phyloP scores from a whole-genome alignment of 371 early-diverging fungal genomes.

The Lichtheimia corymbifera region DNA sequence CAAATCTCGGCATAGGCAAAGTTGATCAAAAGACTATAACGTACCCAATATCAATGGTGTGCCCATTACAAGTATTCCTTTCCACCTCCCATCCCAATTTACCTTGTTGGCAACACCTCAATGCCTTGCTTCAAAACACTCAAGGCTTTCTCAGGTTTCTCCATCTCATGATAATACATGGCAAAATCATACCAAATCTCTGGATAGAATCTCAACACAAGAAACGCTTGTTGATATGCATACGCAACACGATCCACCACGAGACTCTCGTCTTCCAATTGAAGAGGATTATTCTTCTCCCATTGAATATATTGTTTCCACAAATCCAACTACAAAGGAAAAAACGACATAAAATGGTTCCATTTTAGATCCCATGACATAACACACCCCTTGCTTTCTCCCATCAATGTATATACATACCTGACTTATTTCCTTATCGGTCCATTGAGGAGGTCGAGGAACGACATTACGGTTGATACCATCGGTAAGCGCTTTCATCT shows the following conservation, averaged over 20 bases:
- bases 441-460: constrained; percentile 87
- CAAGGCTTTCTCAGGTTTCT: constrained; percentile 74
- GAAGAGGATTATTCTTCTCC: constrained; percentile 90
- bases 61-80: neutral
- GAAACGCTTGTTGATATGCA: constrained; percentile 86
- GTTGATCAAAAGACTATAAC: constrained; percentile 68
- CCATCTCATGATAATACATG: constrained; percentile 67
- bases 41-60: constrained; percentile 3
- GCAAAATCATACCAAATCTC: constrained; percentile 83
- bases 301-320: constrained; percentile 91
- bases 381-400: too few relatives aligned
- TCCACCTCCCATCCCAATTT: constrained; percentile 8
- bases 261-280: constrained; percentile 62
- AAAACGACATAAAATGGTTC: neutral
- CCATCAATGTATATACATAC: constrained; percentile 24
- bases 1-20: constrained; percentile 87
- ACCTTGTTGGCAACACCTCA: constrained; percentile 79
- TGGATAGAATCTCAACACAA: constrained; percentile 83
- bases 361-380: too few relatives aligned
- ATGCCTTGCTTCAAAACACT: constrained; percentile 71
- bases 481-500: constrained; percentile 77
- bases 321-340: constrained; percentile 48
- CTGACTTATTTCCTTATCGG: constrained; percentile 68
- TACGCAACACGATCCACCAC: constrained; percentile 77
- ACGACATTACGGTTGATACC: constrained; percentile 64